Percentiles rank a stretch among this genome's conserved stretches.
Conservation (phyloP, 768 basidiomycete genomes). For the Obba rivulosa region DNA sequence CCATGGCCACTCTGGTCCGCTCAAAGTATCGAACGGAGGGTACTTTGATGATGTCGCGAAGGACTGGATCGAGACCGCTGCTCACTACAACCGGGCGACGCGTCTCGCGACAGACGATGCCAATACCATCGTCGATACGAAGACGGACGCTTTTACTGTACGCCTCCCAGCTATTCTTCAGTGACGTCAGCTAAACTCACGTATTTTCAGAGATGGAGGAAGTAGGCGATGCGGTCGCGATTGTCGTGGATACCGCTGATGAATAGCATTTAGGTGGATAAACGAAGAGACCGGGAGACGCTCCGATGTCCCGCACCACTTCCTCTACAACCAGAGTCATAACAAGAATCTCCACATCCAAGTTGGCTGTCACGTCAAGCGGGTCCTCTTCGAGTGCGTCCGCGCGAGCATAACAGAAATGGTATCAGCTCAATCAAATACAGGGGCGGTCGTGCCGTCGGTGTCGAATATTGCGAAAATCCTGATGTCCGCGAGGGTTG, state of each 20-base stretch:
- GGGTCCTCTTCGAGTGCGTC: slow-evolving; percentile 32
- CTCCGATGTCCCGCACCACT: slow-evolving; percentile 47
- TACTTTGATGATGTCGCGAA: slow-evolving; percentile 15
- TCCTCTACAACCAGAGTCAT: slow-evolving; percentile 29
- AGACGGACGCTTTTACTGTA: slow-evolving; percentile 23
- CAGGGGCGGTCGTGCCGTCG: slow-evolving; percentile 33
- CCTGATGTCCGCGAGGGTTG: slow-evolving; percentile 17
- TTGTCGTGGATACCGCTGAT: background rate
- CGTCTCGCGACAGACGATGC: slow-evolving; percentile 15
- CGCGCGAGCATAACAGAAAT: background rate
- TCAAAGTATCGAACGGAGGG: slow-evolving; percentile 29
- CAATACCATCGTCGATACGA: slow-evolving; percentile 16
- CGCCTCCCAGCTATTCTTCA: slow-evolving; percentile 1
- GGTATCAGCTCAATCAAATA: background rate
- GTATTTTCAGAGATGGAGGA: slow-evolving; percentile 43
- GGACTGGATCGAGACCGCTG: slow-evolving; percentile 24
- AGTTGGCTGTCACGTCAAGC: slow-evolving; percentile 30
- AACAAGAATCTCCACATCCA: slow-evolving; percentile 24
- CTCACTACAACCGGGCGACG: slow-evolving; percentile 14
- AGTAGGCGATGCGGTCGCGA: slow-evolving; percentile 27
- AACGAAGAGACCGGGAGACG: slow-evolving; percentile 46
- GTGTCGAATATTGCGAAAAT: slow-evolving; percentile 33
- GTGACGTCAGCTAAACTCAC: too few species aligned
- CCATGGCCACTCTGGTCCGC: slow-evolving; percentile 44
- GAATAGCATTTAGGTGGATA: slow-evolving; percentile 43